These are phyloP conservation scores for Erodium moschatum DNA, from an alignment of 441 rosid species.

Conservation along the genomic window DNA sequence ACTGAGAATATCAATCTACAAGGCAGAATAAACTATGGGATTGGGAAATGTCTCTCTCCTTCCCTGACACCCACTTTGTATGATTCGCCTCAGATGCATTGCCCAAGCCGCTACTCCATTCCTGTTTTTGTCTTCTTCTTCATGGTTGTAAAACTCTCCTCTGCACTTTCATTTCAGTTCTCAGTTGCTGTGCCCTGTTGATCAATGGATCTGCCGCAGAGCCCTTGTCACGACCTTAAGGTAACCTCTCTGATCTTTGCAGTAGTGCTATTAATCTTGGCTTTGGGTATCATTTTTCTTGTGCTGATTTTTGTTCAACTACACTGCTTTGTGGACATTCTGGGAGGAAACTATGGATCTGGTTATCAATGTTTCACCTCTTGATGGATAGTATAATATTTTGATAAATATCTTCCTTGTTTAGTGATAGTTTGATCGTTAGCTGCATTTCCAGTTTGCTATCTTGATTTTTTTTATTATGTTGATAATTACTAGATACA, in stretches of 20 bases:
- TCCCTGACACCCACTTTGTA: background rate
- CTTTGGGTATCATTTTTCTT: slow-evolving; percentile 4
- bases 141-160: background rate
- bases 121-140: background rate
- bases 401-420: background rate
- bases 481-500: too few species aligned
- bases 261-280: background rate
- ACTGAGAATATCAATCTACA: slow-evolving; percentile 10
- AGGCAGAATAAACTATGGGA: slow-evolving; percentile 10
- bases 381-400: background rate
- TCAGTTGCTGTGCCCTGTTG: background rate
- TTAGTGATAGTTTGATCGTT: too few species aligned
- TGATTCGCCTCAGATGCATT: slow-evolving; percentile 14
- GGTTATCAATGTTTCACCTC: background rate
- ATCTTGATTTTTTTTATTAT: too few species aligned
- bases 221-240: slow-evolving; percentile 22
- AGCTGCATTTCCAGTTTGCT: too few species aligned
- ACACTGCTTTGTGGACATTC: background rate
- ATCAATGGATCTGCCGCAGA: slow-evolving; percentile 26
- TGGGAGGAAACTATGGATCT: slow-evolving; percentile 6
- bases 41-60: slow-evolving; percentile 7
- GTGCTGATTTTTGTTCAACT: background rate
- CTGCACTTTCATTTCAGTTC: slow-evolving; percentile 8
- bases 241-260: slow-evolving; percentile 16
- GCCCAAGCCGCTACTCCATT: slow-evolving; percentile 17